Percentiles rank a stretch among this genome's conserved stretches.
These are phyloP conservation scores for Irineochytrium annulatum DNA, from an alignment of 192 early-diverging fungal species.

Conservation along the genomic window DNA sequence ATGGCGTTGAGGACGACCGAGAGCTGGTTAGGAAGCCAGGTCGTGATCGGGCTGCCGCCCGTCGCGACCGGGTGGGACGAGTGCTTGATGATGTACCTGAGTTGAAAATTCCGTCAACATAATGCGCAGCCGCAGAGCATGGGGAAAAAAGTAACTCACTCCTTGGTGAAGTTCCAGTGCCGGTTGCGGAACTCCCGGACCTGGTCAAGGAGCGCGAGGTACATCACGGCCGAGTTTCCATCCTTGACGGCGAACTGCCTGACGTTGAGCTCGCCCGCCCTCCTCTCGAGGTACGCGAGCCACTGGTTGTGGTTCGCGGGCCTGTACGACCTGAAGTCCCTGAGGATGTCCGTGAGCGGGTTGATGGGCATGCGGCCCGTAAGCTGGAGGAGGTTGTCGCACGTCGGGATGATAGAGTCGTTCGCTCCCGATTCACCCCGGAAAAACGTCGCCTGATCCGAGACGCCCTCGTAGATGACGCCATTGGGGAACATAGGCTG, in stretches of 20 bases:
- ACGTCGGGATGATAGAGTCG: constrained; percentile 80
- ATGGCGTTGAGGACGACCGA: constrained; percentile 58
- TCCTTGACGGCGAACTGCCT: constrained; percentile 28
- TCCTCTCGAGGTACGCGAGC: constrained; percentile 61
- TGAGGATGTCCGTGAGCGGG: constrained; percentile 69
- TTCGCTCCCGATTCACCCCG: constrained; percentile 84
- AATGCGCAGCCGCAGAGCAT: background rate
- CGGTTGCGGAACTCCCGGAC: constrained; percentile 78
- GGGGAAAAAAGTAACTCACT: constrained; percentile 25
- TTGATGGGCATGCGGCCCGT: constrained; percentile 75
- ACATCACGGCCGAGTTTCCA: constrained; percentile 62
- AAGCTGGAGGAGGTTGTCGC: constrained; percentile 81
- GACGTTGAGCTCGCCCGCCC: constrained; percentile 21
- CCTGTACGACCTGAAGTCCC: constrained; percentile 72
- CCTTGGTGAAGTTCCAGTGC: constrained; percentile 87
- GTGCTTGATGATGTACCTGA: constrained; percentile 69
- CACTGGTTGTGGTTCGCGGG: constrained; percentile 78
- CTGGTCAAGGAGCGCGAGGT: constrained; percentile 76
- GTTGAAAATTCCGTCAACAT: too few relatives aligned
- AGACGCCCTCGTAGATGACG: constrained; percentile 76
- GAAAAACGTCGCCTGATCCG: constrained; percentile 52
- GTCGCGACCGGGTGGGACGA: constrained; percentile 71
- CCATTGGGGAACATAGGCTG: constrained; percentile 90
- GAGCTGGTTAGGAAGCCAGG: constrained; percentile 70
- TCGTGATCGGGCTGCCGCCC: constrained; percentile 63